A percentile compares a stretch with the other conserved stretches of the same genome.
These are phyloP conservation scores for Trichoderma sp. DNA, from an alignment of 2,329 filamentous ascomycete species.

Conservation along the genomic window DNA sequence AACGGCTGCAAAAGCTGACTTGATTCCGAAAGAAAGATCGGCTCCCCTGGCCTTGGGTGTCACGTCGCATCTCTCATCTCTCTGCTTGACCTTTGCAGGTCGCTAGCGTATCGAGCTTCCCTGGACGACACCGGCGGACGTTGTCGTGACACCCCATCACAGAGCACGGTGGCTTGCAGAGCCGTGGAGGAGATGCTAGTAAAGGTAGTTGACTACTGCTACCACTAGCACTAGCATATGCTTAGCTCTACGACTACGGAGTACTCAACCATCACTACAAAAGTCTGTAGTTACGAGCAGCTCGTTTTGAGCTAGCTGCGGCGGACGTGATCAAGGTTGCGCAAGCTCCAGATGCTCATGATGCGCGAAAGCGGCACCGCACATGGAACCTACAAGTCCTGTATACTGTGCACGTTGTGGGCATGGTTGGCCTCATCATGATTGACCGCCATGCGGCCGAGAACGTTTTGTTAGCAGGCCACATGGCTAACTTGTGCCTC, in stretches of 20 bases:
- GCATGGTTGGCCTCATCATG: slow-evolving; percentile 17
- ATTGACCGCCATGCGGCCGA: slow-evolving; percentile 30
- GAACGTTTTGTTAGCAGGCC: slow-evolving; percentile 9
- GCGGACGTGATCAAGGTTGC: slow-evolving; percentile 36
- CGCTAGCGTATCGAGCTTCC: slow-evolving; percentile 11
- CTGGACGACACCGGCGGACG: slow-evolving; percentile 14
- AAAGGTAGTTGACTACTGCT: slow-evolving; percentile 1
- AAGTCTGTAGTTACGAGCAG: slow-evolving; percentile 25
- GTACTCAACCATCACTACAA: neutral
- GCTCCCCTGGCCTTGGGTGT: slow-evolving; percentile 31
- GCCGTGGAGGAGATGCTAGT: neutral
- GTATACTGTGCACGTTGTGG: neutral
- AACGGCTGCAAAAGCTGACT: slow-evolving; percentile 13
- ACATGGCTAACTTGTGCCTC: slow-evolving; percentile 2
- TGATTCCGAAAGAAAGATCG: slow-evolving; percentile 31
- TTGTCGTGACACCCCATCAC: slow-evolving; percentile 28
- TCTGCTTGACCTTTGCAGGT: slow-evolving; percentile 2
- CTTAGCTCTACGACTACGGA: neutral
- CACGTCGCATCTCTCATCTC: slow-evolving; percentile 35
- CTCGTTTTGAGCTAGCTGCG: slow-evolving; percentile 18
- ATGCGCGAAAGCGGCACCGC: slow-evolving; percentile 29
- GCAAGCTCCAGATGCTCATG: slow-evolving; percentile 35
- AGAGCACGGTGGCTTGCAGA: slow-evolving; percentile 22
- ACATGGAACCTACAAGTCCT: slow-evolving; percentile 2
- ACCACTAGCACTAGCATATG: neutral